These are phyloP conservation scores for Oryza nivara DNA, from an alignment of 176 grass and related monocot genomes.

Conservation along the genomic window DNA sequence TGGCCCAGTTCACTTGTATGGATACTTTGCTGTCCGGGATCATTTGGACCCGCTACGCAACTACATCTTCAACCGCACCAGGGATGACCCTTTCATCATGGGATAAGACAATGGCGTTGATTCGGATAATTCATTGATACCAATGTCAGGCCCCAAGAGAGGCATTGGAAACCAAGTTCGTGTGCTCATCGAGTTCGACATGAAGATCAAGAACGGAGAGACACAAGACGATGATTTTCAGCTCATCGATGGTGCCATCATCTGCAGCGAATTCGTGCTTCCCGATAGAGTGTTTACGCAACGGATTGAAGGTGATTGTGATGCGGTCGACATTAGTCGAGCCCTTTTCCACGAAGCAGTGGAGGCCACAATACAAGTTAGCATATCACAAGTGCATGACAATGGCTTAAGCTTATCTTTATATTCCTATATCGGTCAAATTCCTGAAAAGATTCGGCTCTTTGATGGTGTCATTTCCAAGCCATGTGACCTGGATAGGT, in stretches of 20 bases:
- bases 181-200: background rate
- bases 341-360: background rate
- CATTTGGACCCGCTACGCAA: background rate
- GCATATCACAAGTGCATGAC: background rate
- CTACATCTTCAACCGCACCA: background rate
- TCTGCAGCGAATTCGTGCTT: background rate
- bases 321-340: background rate
- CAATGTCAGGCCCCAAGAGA: background rate
- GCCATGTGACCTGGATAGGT: background rate
- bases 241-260: background rate
- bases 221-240: background rate
- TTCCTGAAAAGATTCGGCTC: background rate
- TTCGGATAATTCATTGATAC: background rate
- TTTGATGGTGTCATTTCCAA: background rate
- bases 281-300: background rate
- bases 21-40: background rate
- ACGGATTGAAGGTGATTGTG: background rate
- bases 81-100: background rate
- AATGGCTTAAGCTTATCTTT: background rate
- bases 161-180: background rate
- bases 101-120: background rate
- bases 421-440: no score
- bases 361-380: slow-evolving; percentile 4
- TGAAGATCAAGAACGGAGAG: background rate
- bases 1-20: background rate